phyloP scores from a whole-genome alignment of 805 yeast species.

The Candida maesae region DNA sequence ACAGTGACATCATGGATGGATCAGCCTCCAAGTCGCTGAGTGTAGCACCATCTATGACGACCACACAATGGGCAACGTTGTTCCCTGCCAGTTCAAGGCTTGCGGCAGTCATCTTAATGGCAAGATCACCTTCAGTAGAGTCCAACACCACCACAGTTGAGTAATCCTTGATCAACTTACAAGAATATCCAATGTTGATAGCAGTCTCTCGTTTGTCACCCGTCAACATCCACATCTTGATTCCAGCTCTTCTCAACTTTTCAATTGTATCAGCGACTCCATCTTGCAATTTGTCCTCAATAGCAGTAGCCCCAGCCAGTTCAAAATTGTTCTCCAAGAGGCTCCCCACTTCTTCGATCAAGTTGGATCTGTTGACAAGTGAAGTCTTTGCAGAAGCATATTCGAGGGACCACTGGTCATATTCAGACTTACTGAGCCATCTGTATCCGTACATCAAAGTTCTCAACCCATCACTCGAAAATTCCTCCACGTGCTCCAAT shows the following conservation, averaged over 20 bases:
- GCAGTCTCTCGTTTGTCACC: slow-evolving; percentile 99
- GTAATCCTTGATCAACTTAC: slow-evolving; percentile 88
- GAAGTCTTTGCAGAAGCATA: slow-evolving; percentile 79
- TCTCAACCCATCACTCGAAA: slow-evolving; percentile 91
- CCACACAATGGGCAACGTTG: slow-evolving; percentile 87
- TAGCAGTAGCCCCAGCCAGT: slow-evolving; percentile 90
- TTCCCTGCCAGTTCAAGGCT: slow-evolving; percentile 69
- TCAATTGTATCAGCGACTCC: slow-evolving; percentile 98
- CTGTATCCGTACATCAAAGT: slow-evolving; percentile 81
- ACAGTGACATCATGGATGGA: slow-evolving; percentile 63
- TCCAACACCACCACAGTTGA: slow-evolving; percentile 79
- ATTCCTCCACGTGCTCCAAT: slow-evolving; percentile 86
- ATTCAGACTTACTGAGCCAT: slow-evolving; percentile 59
- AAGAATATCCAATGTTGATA: slow-evolving; percentile 92
- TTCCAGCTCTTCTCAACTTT: slow-evolving; percentile 87
- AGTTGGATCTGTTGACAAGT: slow-evolving; percentile 56
- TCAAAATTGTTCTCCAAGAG: slow-evolving; percentile 64
- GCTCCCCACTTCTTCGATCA: slow-evolving; percentile 71
- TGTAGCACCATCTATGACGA: slow-evolving; percentile 93
- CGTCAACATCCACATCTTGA: slow-evolving; percentile 96
- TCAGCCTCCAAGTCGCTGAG: slow-evolving; percentile 70
- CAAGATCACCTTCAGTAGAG: slow-evolving; percentile 51
- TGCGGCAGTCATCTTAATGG: slow-evolving; percentile 70
- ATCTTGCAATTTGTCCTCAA: slow-evolving; percentile 92
- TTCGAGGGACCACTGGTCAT: slow-evolving; percentile 59